Percentiles rank a stretch among this genome's conserved stretches.
phyloP scores from a whole-genome alignment of 2,329 filamentous ascomycete genomes.

The Rugonectria rugulosa region DNA sequence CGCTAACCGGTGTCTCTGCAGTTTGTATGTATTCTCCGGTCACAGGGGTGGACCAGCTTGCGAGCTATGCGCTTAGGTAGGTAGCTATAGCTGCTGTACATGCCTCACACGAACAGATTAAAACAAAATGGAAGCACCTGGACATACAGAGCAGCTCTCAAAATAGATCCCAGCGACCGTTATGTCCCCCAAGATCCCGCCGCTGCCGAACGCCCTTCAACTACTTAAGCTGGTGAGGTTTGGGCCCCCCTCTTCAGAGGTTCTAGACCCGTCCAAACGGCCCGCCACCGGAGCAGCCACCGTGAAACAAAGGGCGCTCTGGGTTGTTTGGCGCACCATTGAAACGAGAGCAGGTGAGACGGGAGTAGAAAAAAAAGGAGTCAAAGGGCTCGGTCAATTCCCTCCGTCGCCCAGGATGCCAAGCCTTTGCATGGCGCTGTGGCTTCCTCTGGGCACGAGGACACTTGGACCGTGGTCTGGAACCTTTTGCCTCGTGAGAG shows the following conservation, averaged over 20 bases:
- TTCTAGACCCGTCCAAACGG: conserved; percentile 24
- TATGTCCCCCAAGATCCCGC: too few relatives aligned
- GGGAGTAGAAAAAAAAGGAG: not conserved
- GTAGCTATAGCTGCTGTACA: too few relatives aligned
- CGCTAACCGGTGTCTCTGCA: too few relatives aligned
- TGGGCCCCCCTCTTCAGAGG: not conserved
- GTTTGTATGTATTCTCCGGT: too few relatives aligned
- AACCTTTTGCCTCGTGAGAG: conserved; percentile 16
- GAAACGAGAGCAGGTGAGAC: not conserved
- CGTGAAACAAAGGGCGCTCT: conserved; percentile 1
- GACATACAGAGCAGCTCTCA: not conserved
- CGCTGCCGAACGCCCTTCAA: conserved; percentile 9
- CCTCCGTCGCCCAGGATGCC: conserved; percentile 7
- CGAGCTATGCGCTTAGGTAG: too few relatives aligned
- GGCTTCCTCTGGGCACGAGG: conserved; percentile 36
- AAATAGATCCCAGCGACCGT: not conserved
- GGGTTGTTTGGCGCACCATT: not conserved
- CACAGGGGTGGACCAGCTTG: not conserved
- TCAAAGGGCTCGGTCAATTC: not conserved
- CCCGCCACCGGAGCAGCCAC: conserved; percentile 15
- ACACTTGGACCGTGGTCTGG: conserved; percentile 26
- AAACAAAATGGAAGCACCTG: too few relatives aligned
- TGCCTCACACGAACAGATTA: too few relatives aligned
- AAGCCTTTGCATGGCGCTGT: conserved; percentile 16
- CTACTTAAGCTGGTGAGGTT: too few relatives aligned